Evolutionary conservation across 805 yeast species (phyloP).

Genomic region (Yamadazyma nakazawae): DNA sequence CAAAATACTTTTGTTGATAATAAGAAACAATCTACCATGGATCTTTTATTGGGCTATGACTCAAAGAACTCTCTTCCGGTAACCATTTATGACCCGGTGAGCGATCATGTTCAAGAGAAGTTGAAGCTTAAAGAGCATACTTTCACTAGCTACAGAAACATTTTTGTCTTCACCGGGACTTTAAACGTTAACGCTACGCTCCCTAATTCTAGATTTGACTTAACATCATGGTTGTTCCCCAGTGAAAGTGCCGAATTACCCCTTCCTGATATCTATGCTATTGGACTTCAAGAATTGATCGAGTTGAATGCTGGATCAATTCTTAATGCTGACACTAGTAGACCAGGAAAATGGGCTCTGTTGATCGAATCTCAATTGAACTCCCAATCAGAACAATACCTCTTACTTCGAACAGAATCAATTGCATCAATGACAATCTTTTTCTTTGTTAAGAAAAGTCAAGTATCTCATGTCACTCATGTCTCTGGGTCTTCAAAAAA

Average conservation of each 20-base stretch:
- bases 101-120: conserved; percentile 74
- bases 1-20: conserved; percentile 95
- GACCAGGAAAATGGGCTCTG: conserved; percentile 75
- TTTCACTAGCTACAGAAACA: conserved; percentile 59
- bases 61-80: conserved; percentile 66
- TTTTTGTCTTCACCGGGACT: conserved; percentile 75
- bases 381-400: conserved; percentile 41
- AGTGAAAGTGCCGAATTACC: conserved; percentile 34
- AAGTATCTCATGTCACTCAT: conserved; percentile 51
- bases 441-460: conserved; percentile 51
- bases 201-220: conserved; percentile 46
- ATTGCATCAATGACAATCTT: conserved; percentile 67
- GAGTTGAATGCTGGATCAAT: conserved; percentile 92
- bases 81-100: conserved; percentile 79
- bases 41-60: conserved; percentile 76
- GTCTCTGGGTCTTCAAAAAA: conserved; percentile 95
- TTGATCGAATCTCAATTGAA: conserved; percentile 63
- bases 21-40: conserved; percentile 86
- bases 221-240: conserved; percentile 83
- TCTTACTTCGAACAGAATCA: conserved; percentile 70
- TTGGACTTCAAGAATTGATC: conserved; percentile 92
- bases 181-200: conserved; percentile 79
- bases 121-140: conserved; percentile 46
- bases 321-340: conserved; percentile 77
- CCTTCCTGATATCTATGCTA: conserved; percentile 76